Evolutionary conservation across 768 basidiomycete species (phyloP).

Genomic region (Podaxis rugospora): DNA sequence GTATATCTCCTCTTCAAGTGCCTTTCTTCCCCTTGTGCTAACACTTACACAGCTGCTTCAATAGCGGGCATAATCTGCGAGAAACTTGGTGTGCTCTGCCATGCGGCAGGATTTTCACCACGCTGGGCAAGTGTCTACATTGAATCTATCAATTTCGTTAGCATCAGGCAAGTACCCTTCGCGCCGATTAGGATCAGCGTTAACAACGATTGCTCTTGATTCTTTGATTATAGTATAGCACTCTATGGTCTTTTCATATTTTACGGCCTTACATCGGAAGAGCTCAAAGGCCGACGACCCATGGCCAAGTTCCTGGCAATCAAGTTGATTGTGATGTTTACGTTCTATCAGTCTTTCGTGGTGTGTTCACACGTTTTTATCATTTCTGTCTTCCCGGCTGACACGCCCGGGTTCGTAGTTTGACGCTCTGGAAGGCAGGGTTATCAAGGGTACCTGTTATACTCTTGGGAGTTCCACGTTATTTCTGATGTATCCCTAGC

Average conservation of each 20-base stretch:
- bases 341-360: slow-evolving; percentile 82
- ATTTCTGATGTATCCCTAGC: slow-evolving; percentile 27
- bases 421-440: slow-evolving; percentile 54
- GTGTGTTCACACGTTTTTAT: slow-evolving; percentile 31
- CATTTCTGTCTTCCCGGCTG: background rate
- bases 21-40: too few relatives aligned
- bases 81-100: slow-evolving; percentile 63
- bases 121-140: slow-evolving; percentile 69
- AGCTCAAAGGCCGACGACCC: slow-evolving; percentile 72
- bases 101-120: slow-evolving; percentile 51
- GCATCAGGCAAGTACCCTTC: slow-evolving; percentile 57
- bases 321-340: slow-evolving; percentile 85
- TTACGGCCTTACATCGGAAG: slow-evolving; percentile 77
- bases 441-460: slow-evolving; percentile 55
- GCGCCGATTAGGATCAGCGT: background rate
- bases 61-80: slow-evolving; percentile 80
- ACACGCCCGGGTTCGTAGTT: slow-evolving; percentile 39
- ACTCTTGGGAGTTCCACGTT: background rate
- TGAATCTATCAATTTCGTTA: slow-evolving; percentile 69
- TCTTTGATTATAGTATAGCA: slow-evolving; percentile 51
- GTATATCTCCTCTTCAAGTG: background rate
- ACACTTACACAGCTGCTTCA: slow-evolving; percentile 40
- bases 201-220: background rate
- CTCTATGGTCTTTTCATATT: slow-evolving; percentile 83
- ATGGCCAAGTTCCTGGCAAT: slow-evolving; percentile 84